Base-by-base conservation (phyloP, 352 stramenopile genomes). In the Nannochloropsis limnetica region DNA sequence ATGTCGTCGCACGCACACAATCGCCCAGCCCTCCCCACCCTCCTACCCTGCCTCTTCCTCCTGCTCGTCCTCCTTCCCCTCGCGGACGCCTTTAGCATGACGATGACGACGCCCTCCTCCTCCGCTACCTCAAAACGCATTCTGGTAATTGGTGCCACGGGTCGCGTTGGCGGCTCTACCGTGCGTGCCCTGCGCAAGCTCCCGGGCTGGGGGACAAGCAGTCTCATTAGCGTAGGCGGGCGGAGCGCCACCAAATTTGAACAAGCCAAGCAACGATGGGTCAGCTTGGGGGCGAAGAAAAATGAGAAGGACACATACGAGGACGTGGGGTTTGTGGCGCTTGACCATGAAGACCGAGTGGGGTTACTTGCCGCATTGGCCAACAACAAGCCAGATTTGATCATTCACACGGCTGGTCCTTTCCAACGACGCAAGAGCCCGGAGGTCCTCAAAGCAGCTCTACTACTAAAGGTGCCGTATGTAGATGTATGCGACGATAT, bases 401-500 rank as follows among this genome's bases (percentile, higher is more conserved):
- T 87, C n/a, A 82, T 87, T 23, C 81, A 87, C 68, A 87, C 84
- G 22, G 84, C 84, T 44, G 84, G 84, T 5, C 84, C 84, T 8
- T 87, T 87, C 45, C 84, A 87, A 43, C 44, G 23, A 81, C 22
- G 79, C 27, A 25, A 20, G 1, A 27, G 0, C 45, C 32, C 45
- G 67, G 32, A 68, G 22, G 74, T 81, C 27, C 32, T 81, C 11
- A 81, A 68, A 81, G 74, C 74, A 28, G 32, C 32, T 81, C 45
- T 82, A 4, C 17, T 68, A 15, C 25, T 37, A 11, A 83, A 86
- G 79, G 68, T 86, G 27, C 68, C 80, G 15, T 87, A 87, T 80
- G 84, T 87, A 17, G 84, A 87, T 67, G 84, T 87, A 11, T 87
- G 84, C 32, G 84, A 87, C 15, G 84, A 87, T 44, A 81, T 83